phyloP scores from a whole-genome alignment of 768 basidiomycete genomes.

The Boletus subparvulus region DNA sequence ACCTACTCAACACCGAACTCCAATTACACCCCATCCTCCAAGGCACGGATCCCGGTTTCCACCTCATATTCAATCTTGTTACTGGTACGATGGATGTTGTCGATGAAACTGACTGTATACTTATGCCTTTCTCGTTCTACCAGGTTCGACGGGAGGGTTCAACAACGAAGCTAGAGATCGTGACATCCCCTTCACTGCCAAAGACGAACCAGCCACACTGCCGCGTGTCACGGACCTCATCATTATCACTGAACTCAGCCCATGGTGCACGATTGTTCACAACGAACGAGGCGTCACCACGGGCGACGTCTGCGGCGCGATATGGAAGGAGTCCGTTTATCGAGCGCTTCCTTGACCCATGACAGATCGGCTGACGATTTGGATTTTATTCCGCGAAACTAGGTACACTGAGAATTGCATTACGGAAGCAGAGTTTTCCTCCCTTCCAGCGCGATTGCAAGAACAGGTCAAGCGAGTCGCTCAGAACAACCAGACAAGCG shows the following conservation, averaged over 20 bases:
- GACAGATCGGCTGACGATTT: conserved; percentile 10
- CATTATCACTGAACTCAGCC: conserved; percentile 59
- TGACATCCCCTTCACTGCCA: conserved; percentile 51
- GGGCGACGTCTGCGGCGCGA: conserved; percentile 65
- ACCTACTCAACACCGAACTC: conserved; percentile 67
- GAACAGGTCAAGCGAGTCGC: conserved; percentile 71
- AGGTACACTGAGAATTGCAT: conserved; percentile 72
- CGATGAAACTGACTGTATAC: background rate
- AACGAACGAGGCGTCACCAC: conserved; percentile 75
- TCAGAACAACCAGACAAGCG: conserved; percentile 32
- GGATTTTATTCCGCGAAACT: conserved; percentile 7
- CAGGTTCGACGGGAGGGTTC: conserved; percentile 63
- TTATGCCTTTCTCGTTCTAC: background rate
- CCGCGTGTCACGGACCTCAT: conserved; percentile 61
- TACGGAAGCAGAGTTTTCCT: conserved; percentile 62
- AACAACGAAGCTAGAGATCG: conserved; percentile 58
- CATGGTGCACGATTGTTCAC: conserved; percentile 77
- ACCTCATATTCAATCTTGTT: conserved; percentile 69
- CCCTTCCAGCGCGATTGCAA: conserved; percentile 62
- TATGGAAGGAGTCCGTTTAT: conserved; percentile 71
- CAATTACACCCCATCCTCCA: conserved; percentile 74
- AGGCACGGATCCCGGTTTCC: conserved; percentile 47
- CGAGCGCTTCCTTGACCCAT: background rate
- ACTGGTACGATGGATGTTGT: conserved; percentile 46
- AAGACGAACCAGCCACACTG: conserved; percentile 68